Base-by-base conservation (phyloP, 768 basidiomycete species). In the Amanita pseudoporphyria region DNA sequence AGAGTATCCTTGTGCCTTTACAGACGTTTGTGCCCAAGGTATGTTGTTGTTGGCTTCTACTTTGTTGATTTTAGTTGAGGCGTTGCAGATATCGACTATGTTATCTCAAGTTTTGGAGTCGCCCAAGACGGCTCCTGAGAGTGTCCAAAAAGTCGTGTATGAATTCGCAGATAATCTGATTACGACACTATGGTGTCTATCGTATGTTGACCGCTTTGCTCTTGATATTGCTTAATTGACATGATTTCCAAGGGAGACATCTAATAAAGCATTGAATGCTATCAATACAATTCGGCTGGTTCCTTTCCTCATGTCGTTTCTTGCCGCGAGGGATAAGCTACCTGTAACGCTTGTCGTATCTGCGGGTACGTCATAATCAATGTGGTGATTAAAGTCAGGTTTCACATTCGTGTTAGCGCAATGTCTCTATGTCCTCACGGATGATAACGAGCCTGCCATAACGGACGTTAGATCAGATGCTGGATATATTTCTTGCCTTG, bases 101-200 rank as follows among this genome's bases (percentile, higher is more conserved):
- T 71, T 94, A 26, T 72, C 84, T 9, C 78, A 85, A 58, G 84
- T 79, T 58, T 68, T 89, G 6, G 71, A 73, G 19, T 67, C 71
- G 31, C 71, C 79, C n/a, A 76, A 76, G 69, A 65, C 68, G n/a
- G 70, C 84, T 16, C 72, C 86, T 3, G 81, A 87, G 63, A 79
- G 76, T 60, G 74, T 80, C 1, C 79, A 82, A 60, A 84, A 80
- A 64, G 71, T 91, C 21, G 81, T 93, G 2, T 89, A 87, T 57
- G 82, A 88, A 57, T 82, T 95, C 56, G 81, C 93, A 2, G 94
- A 96, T 56, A 96, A 92, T 63, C 81, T 94, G 33, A 87, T 96
- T 56, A 94, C 93, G 5, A 79, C 86, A 13, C 64, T 97, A 21
- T 96, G 94, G 94, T 94, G 92, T 67, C 73, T 97, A 55, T 90